Conservation (phyloP, 176 grass and related monocot genomes). For the Zizania latifolia region DNA sequence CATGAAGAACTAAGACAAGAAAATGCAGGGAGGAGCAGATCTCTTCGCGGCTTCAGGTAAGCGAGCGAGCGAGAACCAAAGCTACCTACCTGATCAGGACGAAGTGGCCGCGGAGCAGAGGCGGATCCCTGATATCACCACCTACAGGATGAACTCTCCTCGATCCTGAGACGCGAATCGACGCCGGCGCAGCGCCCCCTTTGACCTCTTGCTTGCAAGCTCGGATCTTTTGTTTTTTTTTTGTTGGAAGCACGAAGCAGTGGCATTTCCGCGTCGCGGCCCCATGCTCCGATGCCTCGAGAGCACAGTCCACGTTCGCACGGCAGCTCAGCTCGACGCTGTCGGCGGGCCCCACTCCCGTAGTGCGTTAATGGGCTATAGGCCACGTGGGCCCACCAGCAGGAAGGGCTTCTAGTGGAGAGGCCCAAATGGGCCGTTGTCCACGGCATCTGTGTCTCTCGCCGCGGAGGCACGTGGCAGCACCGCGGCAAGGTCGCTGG, state of each 20-base stretch:
- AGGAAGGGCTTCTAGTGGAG: neutral
- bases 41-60: neutral
- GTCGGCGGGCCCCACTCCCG: neutral
- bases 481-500: neutral
- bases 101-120: neutral
- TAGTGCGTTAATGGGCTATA: neutral
- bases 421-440: neutral
- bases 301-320: neutral
- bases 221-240: neutral
- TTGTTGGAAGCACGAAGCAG: neutral
- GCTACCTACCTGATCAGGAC: constrained; percentile 18
- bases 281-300: constrained; percentile 1
- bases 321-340: neutral
- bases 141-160: neutral
- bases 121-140: neutral
- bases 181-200: neutral
- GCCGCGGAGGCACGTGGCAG: too few relatives aligned
- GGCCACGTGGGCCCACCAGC: neutral
- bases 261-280: constrained; percentile 10
- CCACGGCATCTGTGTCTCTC: neutral
- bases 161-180: constrained; percentile 4
- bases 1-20: neutral
- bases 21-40: neutral
- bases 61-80: neutral
- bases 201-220: neutral